Evolutionary conservation across 2,329 filamentous ascomycete genomes (phyloP).

Genomic region (Colletotrichum horii): DNA sequence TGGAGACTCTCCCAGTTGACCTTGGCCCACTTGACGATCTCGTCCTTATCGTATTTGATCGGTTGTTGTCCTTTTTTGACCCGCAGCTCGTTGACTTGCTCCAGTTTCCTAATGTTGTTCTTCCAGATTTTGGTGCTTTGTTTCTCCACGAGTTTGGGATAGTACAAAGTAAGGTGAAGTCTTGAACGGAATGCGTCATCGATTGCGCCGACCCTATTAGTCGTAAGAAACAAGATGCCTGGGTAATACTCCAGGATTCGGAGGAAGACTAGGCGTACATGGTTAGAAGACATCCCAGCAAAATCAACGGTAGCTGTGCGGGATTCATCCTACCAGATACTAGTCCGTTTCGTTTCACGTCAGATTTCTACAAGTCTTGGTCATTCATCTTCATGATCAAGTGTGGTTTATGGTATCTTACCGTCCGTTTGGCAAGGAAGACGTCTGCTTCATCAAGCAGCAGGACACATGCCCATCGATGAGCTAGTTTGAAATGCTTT

Average conservation of each 20-base stretch:
- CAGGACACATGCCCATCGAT: constrained; percentile 30
- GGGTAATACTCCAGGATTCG: constrained; percentile 55
- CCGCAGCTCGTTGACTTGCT: background rate
- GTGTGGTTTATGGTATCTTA: background rate
- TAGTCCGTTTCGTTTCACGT: background rate
- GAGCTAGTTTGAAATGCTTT: constrained; percentile 12
- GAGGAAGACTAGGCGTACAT: constrained; percentile 39
- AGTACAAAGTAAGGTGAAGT: constrained; percentile 40
- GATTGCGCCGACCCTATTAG: constrained; percentile 52
- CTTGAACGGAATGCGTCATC: constrained; percentile 51
- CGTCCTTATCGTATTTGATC: background rate
- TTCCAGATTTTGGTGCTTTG: constrained; percentile 23
- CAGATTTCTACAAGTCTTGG: background rate
- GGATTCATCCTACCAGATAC: background rate
- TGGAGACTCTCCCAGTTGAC: constrained; percentile 7
- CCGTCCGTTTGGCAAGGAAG: constrained; percentile 13
- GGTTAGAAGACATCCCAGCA: background rate
- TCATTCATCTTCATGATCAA: background rate
- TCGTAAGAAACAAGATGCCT: constrained; percentile 56
- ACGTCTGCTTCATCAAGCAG: constrained; percentile 34
- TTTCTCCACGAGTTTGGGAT: constrained; percentile 26
- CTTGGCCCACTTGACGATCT: background rate
- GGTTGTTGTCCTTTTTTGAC: background rate
- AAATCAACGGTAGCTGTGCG: background rate
- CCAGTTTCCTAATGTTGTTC: background rate